Base-by-base conservation (phyloP, 164 flowering plant genomes). In the Piper betle region DNA sequence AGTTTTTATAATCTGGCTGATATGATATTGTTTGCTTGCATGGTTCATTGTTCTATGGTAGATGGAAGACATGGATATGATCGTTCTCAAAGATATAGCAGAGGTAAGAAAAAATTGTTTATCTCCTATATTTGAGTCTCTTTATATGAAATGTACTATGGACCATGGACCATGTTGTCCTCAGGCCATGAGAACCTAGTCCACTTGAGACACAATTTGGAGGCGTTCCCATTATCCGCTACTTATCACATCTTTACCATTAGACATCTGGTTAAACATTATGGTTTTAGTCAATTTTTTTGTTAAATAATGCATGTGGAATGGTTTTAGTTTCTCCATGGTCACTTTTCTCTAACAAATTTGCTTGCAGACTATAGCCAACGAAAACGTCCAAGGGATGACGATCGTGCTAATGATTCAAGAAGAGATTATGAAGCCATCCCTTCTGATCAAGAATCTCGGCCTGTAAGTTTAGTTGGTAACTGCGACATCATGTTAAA, bases 11-110 rank as follows among this genome's bases (percentile, higher is more conserved):
- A 18, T 13, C 4, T n/a, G 5, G 57, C 9, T 55, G 33, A 10
- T 55, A 1, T n/a, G 33, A 25, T 55, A 10, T 55, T 4, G 18
- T 19, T 55, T 33, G 39, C 39, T 13, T 17, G 15, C 7, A 33
- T 15, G 37, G 6, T 55, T 37, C 46, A 15, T 58, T 52, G 46
- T 10, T 33, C 7, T 7, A 13, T 7, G 60, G 65, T 75, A 93
- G 99, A 85, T 82, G 90, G 87, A 60, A 81, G 91, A 69, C 93
- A 79, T 52, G 90, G 86, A 37, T 84, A 79, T 72, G 95, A 91
- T 55, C 83, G 84, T 43, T 80, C 86, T 60, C 61, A 81, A 61
- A 77, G 94, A 46, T 82, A 86, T 55, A 77, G 83, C 54, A 81
- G 96, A 81, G 99, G 97, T 84, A 66, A 42, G 16, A 39, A 41